Evolutionary conservation across 257 asterid species (phyloP).

Genomic region (Nicotiana attenuata): DNA sequence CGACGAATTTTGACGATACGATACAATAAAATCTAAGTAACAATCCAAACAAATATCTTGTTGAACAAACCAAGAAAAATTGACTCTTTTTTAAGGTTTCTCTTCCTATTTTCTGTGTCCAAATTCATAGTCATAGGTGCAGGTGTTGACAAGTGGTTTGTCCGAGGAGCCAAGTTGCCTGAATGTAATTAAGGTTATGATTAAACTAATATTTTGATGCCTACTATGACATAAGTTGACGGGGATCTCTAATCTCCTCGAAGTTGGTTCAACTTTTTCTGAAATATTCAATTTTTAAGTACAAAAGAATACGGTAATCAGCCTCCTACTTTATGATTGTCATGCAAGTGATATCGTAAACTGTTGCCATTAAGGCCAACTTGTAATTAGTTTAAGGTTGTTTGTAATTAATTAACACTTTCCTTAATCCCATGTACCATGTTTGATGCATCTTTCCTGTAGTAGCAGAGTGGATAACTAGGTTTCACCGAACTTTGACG

Average conservation of each 20-base stretch:
- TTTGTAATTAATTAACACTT: slow-evolving; percentile 11
- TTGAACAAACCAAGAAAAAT: too few species aligned
- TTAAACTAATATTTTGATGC: background rate
- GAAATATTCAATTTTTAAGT: background rate
- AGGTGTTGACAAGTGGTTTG: background rate
- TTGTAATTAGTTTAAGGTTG: slow-evolving; percentile 7
- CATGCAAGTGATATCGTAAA: slow-evolving; percentile 22
- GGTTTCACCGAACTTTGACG: slow-evolving; percentile 23
- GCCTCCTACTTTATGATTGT: slow-evolving; percentile 10
- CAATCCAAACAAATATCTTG: too few species aligned
- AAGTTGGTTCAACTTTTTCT: slow-evolving; percentile 17
- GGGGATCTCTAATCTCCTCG: slow-evolving; percentile 39
- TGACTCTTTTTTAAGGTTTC: background rate
- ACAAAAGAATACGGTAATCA: background rate
- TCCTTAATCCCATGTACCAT: slow-evolving; percentile 8
- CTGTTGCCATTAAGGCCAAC: slow-evolving; percentile 19
- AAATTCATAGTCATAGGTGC: background rate
- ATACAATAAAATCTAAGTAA: too few species aligned
- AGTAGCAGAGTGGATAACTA: slow-evolving; percentile 29
- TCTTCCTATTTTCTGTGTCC: background rate
- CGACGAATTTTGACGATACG: too few species aligned
- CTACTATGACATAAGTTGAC: slow-evolving; percentile 18
- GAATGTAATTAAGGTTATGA: slow-evolving; percentile 3
- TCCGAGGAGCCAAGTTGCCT: slow-evolving; percentile 17
- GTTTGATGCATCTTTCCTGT: slow-evolving; percentile 15